Evolutionary conservation across 140 eudicot genomes (phyloP).

Genomic region (Erigeron philadelphicus): DNA sequence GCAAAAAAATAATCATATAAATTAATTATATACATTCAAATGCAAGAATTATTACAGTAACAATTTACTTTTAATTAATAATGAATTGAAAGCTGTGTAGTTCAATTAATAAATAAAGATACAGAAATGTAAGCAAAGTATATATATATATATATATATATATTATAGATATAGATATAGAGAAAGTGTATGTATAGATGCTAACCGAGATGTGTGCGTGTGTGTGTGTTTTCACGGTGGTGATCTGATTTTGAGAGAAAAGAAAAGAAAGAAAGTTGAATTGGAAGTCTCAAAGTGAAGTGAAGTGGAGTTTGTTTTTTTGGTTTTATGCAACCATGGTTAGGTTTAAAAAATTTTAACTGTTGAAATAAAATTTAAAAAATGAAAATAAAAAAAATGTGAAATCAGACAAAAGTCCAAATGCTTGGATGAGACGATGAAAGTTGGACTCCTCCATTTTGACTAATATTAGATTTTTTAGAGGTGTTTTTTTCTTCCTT

Average conservation of each 20-base stretch:
- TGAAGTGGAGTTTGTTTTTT: neutral
- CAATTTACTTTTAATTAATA: neutral
- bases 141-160: neutral
- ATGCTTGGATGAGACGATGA: neutral
- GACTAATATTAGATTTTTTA: neutral
- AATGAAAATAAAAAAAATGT: neutral
- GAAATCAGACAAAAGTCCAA: slow-evolving; percentile 10
- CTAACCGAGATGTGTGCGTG: slow-evolving; percentile 21
- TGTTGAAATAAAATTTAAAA: neutral
- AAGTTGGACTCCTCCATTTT: slow-evolving; percentile 18
- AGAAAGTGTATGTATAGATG: slow-evolving; percentile 18
- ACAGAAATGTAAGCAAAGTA: neutral
- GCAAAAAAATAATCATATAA: slow-evolving; percentile 1
- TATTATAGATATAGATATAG: no score
- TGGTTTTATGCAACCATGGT: slow-evolving; percentile 22
- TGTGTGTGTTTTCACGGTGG: slow-evolving; percentile 23
- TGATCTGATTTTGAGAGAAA: slow-evolving; percentile 29
- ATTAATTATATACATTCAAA: neutral
- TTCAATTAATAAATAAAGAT: neutral
- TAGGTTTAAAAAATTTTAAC: slow-evolving; percentile 15
- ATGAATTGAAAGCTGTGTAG: neutral
- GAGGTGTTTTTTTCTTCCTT: neutral
- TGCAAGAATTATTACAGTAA: slow-evolving; percentile 9
- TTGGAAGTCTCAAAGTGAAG: slow-evolving; percentile 22
- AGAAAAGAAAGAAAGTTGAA: neutral